Base-by-base conservation (phyloP, 139 green algal species). In the Chlorella ohadii region DNA sequence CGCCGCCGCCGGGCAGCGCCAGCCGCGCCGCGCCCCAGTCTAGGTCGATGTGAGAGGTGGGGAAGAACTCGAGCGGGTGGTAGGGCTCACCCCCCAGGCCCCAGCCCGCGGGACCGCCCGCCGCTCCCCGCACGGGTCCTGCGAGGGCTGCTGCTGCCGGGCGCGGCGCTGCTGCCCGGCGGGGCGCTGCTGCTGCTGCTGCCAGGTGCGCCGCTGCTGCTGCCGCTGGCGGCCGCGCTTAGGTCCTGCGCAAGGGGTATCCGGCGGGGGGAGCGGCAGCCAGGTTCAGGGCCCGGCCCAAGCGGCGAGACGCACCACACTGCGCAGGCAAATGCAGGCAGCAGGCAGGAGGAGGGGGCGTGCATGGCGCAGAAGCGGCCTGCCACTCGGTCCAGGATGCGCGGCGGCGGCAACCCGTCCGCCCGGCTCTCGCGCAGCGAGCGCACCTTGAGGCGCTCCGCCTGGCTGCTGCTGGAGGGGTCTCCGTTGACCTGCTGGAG, bases 31-130 rank as follows among this genome's bases (percentile, higher is more conserved):
- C 39, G 22, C 59, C 70, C 80, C 80, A 85, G 38, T 79, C 70
- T 6, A 81, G 39, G 25, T 86, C 71, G 17, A 85, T 57, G 17
- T 84, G 83, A 2, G 83, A 87, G 44, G 72, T 84, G 74, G 83
- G 83, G 75, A 76, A 85, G 33, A 87, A 87, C 56, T 85, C 80
- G 0, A 85, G 80, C 4, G 80, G 80, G 70, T 85, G 80, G 56
- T 79, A 79, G 1, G 33, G 47, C 68, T 79, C 80, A 22, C 31
- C 23, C 16, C 23, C 22, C 15, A 75, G 34, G 12, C 67, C 34
- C 66, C 78, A 34, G 4, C 68, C 55, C 1, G 59, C 5, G 20
- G 38, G 12, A 31, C 44, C 47, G 39, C 56, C 36, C 7, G 63
- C 28, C 2, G 78, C 27, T 78, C 71, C 27, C 59, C n/a, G 39